phyloP scores from a whole-genome alignment of 108 stramenopile genomes.

The Skeletonema marinoi region DNA sequence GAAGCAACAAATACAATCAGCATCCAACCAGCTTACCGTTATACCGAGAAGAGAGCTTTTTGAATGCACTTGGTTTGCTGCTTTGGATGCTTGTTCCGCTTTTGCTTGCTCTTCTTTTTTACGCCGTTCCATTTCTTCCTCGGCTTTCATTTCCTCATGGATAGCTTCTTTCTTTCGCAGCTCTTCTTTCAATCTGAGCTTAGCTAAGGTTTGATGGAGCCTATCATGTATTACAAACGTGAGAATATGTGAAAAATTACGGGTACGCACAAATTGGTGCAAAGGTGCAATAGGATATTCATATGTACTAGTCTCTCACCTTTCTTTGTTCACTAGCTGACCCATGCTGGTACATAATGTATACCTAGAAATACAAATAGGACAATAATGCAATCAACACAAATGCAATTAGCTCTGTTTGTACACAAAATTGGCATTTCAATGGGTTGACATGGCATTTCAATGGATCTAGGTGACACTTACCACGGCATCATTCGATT shows the following conservation, averaged over 20 bases:
- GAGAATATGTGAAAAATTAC: background rate
- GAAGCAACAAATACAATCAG: background rate
- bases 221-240: background rate
- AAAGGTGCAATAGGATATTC: background rate
- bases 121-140: slow-evolving; percentile 26
- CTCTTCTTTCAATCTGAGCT: slow-evolving; percentile 41
- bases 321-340: slow-evolving; percentile 68
- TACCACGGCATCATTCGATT: slow-evolving; percentile 66
- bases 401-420: background rate
- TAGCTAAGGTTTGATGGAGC: slow-evolving; percentile 48
- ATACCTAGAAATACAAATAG: slow-evolving; percentile 40
- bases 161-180: slow-evolving; percentile 29
- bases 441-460: background rate
- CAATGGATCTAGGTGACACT: background rate
- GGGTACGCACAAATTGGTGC: background rate
- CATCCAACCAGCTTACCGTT: background rate
- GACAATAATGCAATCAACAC: background rate
- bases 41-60: background rate
- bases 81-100: background rate
- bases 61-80: background rate
- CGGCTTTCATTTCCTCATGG: slow-evolving; percentile 29
- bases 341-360: slow-evolving; percentile 87
- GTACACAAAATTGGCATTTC: background rate
- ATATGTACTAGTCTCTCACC: slow-evolving; percentile 9
- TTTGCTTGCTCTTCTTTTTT: slow-evolving; percentile 20